Base-by-base conservation (phyloP, 2,329 filamentous ascomycete species). In the Golovinomyces cichoracearum region DNA sequence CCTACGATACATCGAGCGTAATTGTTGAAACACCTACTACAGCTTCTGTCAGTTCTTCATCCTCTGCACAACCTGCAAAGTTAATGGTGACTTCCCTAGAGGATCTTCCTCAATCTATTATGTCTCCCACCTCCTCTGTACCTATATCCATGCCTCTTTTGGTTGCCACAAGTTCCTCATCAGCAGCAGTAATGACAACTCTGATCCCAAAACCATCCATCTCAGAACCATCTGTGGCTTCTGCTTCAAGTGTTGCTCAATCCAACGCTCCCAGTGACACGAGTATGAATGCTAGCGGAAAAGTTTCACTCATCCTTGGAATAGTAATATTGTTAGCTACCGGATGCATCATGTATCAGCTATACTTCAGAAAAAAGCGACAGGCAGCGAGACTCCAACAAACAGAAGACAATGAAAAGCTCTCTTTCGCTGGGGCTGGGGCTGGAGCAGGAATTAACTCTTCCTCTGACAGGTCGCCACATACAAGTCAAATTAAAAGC, bases 281-380 rank as follows among this genome's bases (percentile, higher is more conserved):
- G 48, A 57, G 59, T 12, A 61, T 62, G 58, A 59, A 56, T 37
- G 49, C 71, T 66, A 61, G 68, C 61, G 51, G 72, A 64, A 52
- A 75, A 69, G 86, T 84, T 40, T 90, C 90, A 51, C 73, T 94
- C 52, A 83, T 80, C 5, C 77, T 94, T 60, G 86, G 85, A 58
- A 74, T 92, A 45, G 64, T 94, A 27, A 68, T 79, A 5, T 74
- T 73, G 45, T 57, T 93, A 23, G 72, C 78, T 27, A 63, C 78
- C 2, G 61, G 90, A 23, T 73, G 76, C 26, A 66, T 76, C n/a
- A 61, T 81, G 21, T 68, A 81, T 19, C 79, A 83, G 59, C 76
- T 92, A 62, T 62, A 83, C 51, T 72, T 85, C 60, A 78, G 72
- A 56, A 69, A 65, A 56, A 74, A 76, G 59, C 83, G 79, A 68